Percentiles rank a stretch among this genome's conserved stretches.
phyloP scores from a whole-genome alignment of 2,329 filamentous ascomycete species.

The Lachnellula willkommii region DNA sequence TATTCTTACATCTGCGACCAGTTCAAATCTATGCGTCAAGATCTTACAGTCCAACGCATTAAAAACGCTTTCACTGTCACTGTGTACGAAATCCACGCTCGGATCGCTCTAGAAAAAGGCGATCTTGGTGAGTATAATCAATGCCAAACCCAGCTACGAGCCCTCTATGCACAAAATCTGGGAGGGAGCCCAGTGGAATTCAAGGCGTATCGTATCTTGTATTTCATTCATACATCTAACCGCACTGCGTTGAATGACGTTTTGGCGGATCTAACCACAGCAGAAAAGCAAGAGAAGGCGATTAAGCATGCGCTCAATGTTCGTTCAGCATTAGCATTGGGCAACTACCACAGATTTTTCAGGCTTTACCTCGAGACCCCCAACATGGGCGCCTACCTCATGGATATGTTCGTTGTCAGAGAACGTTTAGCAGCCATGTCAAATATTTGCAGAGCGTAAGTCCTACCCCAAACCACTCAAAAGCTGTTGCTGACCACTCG shows the following conservation, averaged over 20 bases:
- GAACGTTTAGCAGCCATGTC: constrained; percentile 87
- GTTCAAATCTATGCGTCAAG: constrained; percentile 97
- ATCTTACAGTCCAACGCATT: constrained; percentile 95
- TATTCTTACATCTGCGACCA: constrained; percentile 98
- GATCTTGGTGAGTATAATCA: constrained; percentile 99
- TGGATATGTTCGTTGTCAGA: constrained; percentile 97
- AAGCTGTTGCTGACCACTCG: constrained; percentile 40
- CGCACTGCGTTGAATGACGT: constrained; percentile 97
- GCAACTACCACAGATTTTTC: constrained; percentile 98
- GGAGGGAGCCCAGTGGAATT: constrained; percentile 92
- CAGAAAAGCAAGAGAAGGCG: constrained; percentile 81
- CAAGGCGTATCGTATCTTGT: constrained; percentile 98
- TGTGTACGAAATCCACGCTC: constrained; percentile 95
- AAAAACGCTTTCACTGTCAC: constrained; percentile 93
- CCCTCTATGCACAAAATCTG: constrained; percentile 79
- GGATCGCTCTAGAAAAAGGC: constrained; percentile 95
- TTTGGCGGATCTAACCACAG: constrained; percentile 95
- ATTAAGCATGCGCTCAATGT: constrained; percentile 91
- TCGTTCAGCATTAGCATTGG: constrained; percentile 83
- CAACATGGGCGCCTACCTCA: constrained; percentile 95
- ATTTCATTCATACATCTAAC: constrained; percentile 99
- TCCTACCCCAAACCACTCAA: constrained; percentile 24
- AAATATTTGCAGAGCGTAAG: constrained; percentile 92
- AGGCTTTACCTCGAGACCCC: constrained; percentile 89
- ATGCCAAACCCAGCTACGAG: constrained; percentile 96